Evolutionary conservation across 1,284 basidiomycete species (phyloP), one percentile per base, ranked within the genome.

Genomic region (Trametes sp.): DNA sequence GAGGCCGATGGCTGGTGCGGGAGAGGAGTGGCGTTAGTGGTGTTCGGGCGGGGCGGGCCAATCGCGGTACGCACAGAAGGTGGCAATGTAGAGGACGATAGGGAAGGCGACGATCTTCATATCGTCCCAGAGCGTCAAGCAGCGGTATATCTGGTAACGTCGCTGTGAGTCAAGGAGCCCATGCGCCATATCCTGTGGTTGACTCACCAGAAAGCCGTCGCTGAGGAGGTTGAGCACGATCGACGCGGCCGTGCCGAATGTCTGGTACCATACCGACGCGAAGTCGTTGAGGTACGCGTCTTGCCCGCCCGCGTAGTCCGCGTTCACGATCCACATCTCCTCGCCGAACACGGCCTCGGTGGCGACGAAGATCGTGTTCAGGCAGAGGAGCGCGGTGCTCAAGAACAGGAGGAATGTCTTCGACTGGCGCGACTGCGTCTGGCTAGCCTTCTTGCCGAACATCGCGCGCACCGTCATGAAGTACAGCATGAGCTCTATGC

Each of bases 401-500:
- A 58, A 57, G 13, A 49, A 21, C 14, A 60, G 13, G 16, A 54
- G 29, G 55, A 67, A 54, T 31, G 45, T 33, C 26, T 53, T 41
- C n/a, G 41, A 23, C 35, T n/a, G n/a, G n/a, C 19, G 26, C 35
- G 61, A 10, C 23, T 31, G 55, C 14, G 35, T 53, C 38, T 45
- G 48, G 19, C n/a, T 13, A 16, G 31, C 54, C 38, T 46, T 23
- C 19, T 56, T 29, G 59, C 54, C 56, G 13, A 42, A 10, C 51
- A 73, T 61, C 2, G 63, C 59, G 4, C 64, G 59, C 9, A 71
- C 31, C 0, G 70, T 70, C 45, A 64, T 33, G 51, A 65, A 67
- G 44, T 68, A 73, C 36, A 70, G 52, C 52, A 70, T 57, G n/a
- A 73, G 66, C 52, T 71, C 68, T 24, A 71, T 55, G 24, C 72